These are phyloP conservation scores for Pestalotiopsis sp. DNA, from an alignment of 2,329 filamentous ascomycete genomes.

Conservation along the genomic window DNA sequence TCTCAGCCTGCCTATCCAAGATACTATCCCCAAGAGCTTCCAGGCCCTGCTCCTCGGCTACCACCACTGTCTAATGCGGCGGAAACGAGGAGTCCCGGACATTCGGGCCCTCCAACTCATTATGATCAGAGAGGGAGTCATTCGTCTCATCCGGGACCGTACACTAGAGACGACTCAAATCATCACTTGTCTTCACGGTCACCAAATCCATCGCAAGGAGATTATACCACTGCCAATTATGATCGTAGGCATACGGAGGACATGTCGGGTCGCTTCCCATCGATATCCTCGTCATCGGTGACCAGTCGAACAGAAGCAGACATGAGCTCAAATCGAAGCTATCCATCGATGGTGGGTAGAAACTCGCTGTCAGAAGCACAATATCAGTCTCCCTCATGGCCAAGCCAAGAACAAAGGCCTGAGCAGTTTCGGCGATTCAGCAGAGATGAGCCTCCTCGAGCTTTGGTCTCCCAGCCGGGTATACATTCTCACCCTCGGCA, in stretches of 20 bases:
- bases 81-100: not conserved
- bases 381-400: slow-evolving; percentile 19
- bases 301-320: slow-evolving; percentile 25
- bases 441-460: slow-evolving; percentile 18
- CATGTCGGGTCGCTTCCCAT: not conserved
- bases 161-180: not conserved
- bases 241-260: not conserved
- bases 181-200: slow-evolving; percentile 19
- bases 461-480: slow-evolving; percentile 20
- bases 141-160: not conserved
- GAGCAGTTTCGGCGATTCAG: slow-evolving; percentile 20
- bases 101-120: not conserved
- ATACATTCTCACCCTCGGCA: slow-evolving; percentile 21
- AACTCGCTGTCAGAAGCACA: slow-evolving; percentile 21
- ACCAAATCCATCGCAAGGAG: not conserved
- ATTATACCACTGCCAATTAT: not conserved
- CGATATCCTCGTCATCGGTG: slow-evolving; percentile 20
- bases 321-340: slow-evolving; percentile 6
- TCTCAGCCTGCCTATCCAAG: slow-evolving; percentile 8
- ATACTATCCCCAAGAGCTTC: slow-evolving; percentile 14
- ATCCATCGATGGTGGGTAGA: slow-evolving; percentile 19
- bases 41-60: slow-evolving; percentile 8
- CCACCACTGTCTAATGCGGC: slow-evolving; percentile 13
- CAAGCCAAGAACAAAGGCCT: slow-evolving; percentile 16
- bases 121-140: not conserved